These are phyloP conservation scores for Coemansia sp. DNA, from an alignment of 192 early-diverging fungal species.

Conservation along the genomic window DNA sequence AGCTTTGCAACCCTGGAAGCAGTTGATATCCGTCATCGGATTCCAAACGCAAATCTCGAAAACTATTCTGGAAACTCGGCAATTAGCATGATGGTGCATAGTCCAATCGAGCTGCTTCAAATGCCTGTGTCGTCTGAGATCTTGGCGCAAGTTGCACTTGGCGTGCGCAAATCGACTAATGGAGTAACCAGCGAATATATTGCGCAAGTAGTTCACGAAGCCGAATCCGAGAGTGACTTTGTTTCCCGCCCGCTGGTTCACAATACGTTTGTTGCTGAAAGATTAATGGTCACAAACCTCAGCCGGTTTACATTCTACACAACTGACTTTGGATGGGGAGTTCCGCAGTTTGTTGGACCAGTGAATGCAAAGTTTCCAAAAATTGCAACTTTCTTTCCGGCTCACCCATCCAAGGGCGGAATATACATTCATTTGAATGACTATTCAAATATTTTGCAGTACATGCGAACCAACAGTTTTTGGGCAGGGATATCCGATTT, in stretches of 20 bases:
- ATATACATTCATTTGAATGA: no score
- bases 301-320: background rate
- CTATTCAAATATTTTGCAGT: no score
- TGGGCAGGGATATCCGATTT: no score
- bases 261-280: background rate
- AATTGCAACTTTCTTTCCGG: background rate
- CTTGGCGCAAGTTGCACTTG: background rate
- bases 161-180: background rate
- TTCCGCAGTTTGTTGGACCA: background rate
- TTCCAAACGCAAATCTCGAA: background rate
- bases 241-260: background rate
- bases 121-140: conserved; percentile 3
- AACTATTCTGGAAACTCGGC: conserved; percentile 5
- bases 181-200: conserved; percentile 6
- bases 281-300: background rate
- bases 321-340: conserved; percentile 15
- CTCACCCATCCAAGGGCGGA: background rate
- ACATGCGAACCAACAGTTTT: no score
- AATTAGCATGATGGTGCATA: background rate
- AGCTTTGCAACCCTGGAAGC: background rate
- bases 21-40: conserved; percentile 1
- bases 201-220: background rate
- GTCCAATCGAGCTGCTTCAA: conserved; percentile 4
- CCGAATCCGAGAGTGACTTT: background rate
- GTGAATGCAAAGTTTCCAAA: no score